Percentiles rank a stretch among this genome's conserved stretches.
Conservation (phyloP, 2,329 filamentous ascomycete species). For the Xylaria arbuscula region DNA sequence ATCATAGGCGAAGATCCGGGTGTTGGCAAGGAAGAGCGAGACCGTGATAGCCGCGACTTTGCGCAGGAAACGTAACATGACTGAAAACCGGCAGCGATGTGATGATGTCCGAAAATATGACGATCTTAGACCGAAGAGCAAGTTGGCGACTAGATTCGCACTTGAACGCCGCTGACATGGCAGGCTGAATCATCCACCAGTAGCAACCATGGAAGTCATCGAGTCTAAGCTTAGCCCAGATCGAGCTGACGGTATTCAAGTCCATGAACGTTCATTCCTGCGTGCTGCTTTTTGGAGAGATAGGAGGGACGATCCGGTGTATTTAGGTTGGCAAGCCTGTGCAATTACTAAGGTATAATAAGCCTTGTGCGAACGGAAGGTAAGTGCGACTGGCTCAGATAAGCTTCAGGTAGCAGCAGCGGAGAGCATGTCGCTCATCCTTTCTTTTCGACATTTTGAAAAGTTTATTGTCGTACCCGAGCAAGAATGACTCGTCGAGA, state of each 20-base stretch:
- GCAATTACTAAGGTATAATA: not conserved
- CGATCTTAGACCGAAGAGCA: not conserved
- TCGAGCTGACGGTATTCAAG: not conserved
- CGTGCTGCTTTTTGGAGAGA: not conserved
- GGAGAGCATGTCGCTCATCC: constrained; percentile 9
- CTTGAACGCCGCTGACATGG: constrained; percentile 1
- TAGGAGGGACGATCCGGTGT: constrained; percentile 20
- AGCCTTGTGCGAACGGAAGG: constrained; percentile 4
- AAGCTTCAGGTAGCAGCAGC: not conserved
- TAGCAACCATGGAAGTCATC: too few relatives aligned
- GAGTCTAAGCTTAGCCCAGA: not conserved
- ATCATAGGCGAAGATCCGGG: constrained; percentile 41
- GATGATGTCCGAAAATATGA: not conserved
- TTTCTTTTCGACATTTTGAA: not conserved
- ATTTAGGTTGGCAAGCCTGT: constrained; percentile 1
- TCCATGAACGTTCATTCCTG: not conserved
- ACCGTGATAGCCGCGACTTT: constrained; percentile 37
- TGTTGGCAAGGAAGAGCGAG: constrained; percentile 27
- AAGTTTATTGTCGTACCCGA: not conserved
- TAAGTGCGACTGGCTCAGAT: constrained; percentile 7
- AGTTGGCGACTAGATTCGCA: not conserved
- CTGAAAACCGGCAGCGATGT: constrained; percentile 17
- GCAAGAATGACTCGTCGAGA: not conserved
- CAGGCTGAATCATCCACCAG: not conserved
- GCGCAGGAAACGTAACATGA: constrained; percentile 42